Evolutionary conservation across 441 rosid genomes (phyloP).

Genomic region (Jatropha multifida): DNA sequence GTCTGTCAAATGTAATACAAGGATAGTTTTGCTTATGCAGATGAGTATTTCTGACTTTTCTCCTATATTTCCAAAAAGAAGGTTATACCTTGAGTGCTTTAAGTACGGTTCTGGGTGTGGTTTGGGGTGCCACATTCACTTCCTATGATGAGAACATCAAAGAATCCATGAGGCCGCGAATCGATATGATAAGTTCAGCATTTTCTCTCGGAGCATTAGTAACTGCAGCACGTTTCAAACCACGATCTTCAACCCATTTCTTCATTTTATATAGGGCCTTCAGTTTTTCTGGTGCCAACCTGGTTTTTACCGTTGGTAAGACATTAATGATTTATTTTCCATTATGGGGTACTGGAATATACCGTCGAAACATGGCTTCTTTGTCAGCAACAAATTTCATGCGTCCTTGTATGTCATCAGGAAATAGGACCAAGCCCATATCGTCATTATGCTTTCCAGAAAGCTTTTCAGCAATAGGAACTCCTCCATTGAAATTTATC

Average conservation of each 20-base stretch:
- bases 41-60: too few relatives aligned
- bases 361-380: slow-evolving; percentile 86
- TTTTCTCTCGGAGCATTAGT: slow-evolving; percentile 87
- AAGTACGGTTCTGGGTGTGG: slow-evolving; percentile 87
- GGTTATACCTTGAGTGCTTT: slow-evolving; percentile 58
- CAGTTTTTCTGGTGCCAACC: slow-evolving; percentile 68
- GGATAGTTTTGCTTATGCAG: too few relatives aligned
- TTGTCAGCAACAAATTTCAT: slow-evolving; percentile 60
- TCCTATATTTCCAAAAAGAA: not conserved
- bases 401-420: slow-evolving; percentile 67
- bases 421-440: slow-evolving; percentile 66
- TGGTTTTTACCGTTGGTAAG: slow-evolving; percentile 25
- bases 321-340: not conserved
- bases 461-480: slow-evolving; percentile 62
- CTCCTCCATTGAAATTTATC: slow-evolving; percentile 85
- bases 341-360: not conserved
- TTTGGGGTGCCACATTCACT: slow-evolving; percentile 72
- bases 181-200: slow-evolving; percentile 82
- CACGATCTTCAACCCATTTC: slow-evolving; percentile 85
- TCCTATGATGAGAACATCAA: slow-evolving; percentile 70
- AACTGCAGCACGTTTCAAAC: slow-evolving; percentile 87
- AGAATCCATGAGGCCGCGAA: slow-evolving; percentile 73
- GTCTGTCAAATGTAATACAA: too few relatives aligned
- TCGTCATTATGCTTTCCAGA: slow-evolving; percentile 84
- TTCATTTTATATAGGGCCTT: slow-evolving; percentile 57